Base-by-base conservation (phyloP, 2,329 filamentous ascomycete species). In the Alternaria arbusti region DNA sequence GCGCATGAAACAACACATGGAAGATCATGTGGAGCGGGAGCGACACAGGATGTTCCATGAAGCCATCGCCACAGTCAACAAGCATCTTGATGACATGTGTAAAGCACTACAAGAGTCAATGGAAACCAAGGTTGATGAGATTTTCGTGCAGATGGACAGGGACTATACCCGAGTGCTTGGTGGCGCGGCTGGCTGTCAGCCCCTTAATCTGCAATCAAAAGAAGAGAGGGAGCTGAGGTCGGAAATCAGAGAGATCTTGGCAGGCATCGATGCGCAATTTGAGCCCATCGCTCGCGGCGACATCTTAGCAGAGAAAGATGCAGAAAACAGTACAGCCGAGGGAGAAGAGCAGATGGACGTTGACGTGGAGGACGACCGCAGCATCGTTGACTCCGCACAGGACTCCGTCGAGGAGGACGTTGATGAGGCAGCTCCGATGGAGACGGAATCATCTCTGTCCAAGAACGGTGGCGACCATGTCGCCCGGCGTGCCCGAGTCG, bases 1-100 rank as follows among this genome's bases (percentile, higher is more conserved):
- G 36, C 82, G 86, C 3, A 89, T 89, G 84, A 88, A 87, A 65
- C 61, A 51, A 0, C 64, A 78, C 25, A 87, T 89, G 85, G 58
- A 58, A 0, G 45, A 66, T 0, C 81, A 88, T 57, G 81, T 89
- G 2, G 74, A 82, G 0, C 40, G 52, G 0, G 55, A 74, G 5
- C 81, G 83, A 3, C 63, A 78, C 11, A 68, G 63, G 1, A 89
- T 89, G 86, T 89, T 89, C 70, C 64, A 70, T 3, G 66, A 79
- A 5, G 84, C 84, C 0, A 81, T 81, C 0, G 60, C 81, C 1
- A 75, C 76, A 4, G 84, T 87, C 9, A 78, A 78, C 50, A 54
- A 63, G 0, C 75, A 77, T 11, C 77, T 89, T 1, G 64, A 78
- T 0, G 40, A 57, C 2, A 83, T 87, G 76, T 80, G 81, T 62